These are phyloP conservation scores for Diddensiella santjacobensis DNA, from an alignment of 805 yeast species.

Conservation along the genomic window DNA sequence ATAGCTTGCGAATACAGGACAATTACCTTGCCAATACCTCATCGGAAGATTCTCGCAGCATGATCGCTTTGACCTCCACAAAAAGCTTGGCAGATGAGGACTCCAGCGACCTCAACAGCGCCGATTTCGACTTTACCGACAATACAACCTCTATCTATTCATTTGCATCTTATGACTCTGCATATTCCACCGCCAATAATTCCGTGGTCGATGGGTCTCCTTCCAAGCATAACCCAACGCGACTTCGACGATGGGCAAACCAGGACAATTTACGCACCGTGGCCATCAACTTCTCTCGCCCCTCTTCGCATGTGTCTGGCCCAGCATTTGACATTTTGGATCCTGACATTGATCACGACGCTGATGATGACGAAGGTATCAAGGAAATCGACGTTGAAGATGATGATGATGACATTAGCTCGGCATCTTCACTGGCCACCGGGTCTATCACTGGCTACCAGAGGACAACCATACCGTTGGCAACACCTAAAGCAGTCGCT, in stretches of 20 bases:
- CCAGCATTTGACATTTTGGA: constrained; percentile 1
- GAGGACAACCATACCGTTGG: constrained; percentile 5
- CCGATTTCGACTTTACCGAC: constrained; percentile 9
- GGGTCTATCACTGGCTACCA: constrained; percentile 2
- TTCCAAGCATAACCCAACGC: not conserved
- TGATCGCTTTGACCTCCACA: not conserved
- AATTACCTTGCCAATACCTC: constrained; percentile 17
- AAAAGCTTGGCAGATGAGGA: not conserved
- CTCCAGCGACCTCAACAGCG: not conserved
- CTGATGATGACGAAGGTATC: constrained; percentile 2
- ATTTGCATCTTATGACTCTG: constrained; percentile 33
- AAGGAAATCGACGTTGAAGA: not conserved
- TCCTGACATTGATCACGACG: constrained; percentile 5
- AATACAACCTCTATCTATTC: constrained; percentile 6
- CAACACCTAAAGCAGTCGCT: not conserved
- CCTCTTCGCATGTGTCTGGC: constrained; percentile 30
- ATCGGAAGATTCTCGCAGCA: constrained; percentile 5
- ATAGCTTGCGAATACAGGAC: constrained; percentile 17
- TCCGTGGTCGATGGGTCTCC: constrained; percentile 10
- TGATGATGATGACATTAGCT: not conserved
- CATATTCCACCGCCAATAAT: constrained; percentile 3
- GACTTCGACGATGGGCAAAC: constrained; percentile 8
- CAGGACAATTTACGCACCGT: constrained; percentile 12
- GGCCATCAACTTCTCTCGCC: constrained; percentile 16
- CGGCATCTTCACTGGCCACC: constrained; percentile 3